phyloP scores from a whole-genome alignment of 164 flowering plant genomes.

The Stephania japonica region DNA sequence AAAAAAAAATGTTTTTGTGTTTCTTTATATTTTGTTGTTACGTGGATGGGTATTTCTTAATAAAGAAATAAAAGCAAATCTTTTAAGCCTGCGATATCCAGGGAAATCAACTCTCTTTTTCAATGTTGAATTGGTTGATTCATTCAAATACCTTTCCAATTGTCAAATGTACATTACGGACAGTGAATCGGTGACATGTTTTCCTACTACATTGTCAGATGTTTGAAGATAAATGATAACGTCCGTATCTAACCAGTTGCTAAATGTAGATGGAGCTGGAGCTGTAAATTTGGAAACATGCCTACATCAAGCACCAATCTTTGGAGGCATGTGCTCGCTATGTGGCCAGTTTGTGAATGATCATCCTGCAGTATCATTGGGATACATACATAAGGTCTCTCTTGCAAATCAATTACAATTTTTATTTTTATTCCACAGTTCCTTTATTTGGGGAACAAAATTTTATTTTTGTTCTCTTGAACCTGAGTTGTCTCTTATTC shows the following conservation, averaged over 20 bases:
- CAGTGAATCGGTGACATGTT: not conserved
- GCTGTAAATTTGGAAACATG: slow-evolving; percentile 28
- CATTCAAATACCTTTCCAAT: not conserved
- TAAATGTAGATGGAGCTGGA: slow-evolving; percentile 17
- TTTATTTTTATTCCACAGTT: not conserved
- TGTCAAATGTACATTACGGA: not conserved
- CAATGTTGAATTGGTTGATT: not conserved
- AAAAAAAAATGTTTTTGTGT: too few relatives aligned
- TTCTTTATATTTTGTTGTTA: too few relatives aligned
- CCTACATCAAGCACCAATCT: slow-evolving; percentile 52
- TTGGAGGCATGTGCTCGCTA: slow-evolving; percentile 45
- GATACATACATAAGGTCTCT: slow-evolving; percentile 70
- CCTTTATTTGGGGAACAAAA: not conserved
- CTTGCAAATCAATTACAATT: not conserved
- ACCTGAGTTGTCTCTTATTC: not conserved
- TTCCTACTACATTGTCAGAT: not conserved
- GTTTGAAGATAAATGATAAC: not conserved
- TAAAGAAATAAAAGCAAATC: not conserved
- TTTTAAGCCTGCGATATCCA: not conserved
- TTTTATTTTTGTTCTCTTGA: not conserved
- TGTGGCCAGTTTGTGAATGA: slow-evolving; percentile 59
- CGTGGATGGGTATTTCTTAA: too few relatives aligned
- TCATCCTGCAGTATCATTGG: slow-evolving; percentile 59
- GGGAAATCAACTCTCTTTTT: not conserved
- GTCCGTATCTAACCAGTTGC: not conserved